Conservation (phyloP, 2,329 filamentous ascomycete species). For the Fusarium odoratissimum region DNA sequence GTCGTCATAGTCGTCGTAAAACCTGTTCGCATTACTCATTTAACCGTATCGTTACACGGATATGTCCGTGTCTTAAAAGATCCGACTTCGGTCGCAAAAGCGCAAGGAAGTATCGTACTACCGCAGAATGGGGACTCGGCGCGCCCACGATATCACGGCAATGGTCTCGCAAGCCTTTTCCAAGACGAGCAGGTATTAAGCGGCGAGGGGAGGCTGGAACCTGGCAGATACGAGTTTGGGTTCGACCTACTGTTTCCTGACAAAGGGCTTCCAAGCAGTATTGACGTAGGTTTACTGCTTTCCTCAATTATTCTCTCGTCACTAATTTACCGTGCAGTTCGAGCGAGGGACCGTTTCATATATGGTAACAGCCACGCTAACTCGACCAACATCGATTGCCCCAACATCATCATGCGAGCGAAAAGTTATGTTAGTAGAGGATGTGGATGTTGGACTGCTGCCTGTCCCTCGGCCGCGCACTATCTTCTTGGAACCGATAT, state of each 20-base stretch:
- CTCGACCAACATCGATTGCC: slow-evolving; percentile 86
- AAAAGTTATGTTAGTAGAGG: slow-evolving; percentile 82
- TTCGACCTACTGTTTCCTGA: slow-evolving; percentile 78
- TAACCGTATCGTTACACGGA: slow-evolving; percentile 81
- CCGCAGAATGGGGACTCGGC: slow-evolving; percentile 52
- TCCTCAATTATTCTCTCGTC: neutral
- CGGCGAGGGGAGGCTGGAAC: slow-evolving; percentile 79
- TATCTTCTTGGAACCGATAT: slow-evolving; percentile 89
- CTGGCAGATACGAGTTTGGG: slow-evolving; percentile 82
- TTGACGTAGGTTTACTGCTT: slow-evolving; percentile 76
- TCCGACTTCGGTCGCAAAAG: slow-evolving; percentile 66
- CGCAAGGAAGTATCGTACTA: slow-evolving; percentile 58
- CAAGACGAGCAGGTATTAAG: slow-evolving; percentile 85
- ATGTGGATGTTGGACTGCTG: slow-evolving; percentile 84
- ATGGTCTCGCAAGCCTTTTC: slow-evolving; percentile 83
- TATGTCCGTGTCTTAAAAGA: slow-evolving; percentile 84
- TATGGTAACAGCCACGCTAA: slow-evolving; percentile 88
- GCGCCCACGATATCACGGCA: slow-evolving; percentile 73
- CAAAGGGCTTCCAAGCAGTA: slow-evolving; percentile 84
- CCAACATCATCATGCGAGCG: slow-evolving; percentile 83
- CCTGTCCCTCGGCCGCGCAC: slow-evolving; percentile 80
- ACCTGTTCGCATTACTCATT: slow-evolving; percentile 80
- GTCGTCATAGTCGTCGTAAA: slow-evolving; percentile 80
- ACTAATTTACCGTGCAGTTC: slow-evolving; percentile 69
- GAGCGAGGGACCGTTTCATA: slow-evolving; percentile 95